Percentiles rank a stretch among this genome's conserved stretches.
Evolutionary conservation across 1,284 basidiomycete genomes (phyloP).

Genomic region (Ceratobasidium sp.): DNA sequence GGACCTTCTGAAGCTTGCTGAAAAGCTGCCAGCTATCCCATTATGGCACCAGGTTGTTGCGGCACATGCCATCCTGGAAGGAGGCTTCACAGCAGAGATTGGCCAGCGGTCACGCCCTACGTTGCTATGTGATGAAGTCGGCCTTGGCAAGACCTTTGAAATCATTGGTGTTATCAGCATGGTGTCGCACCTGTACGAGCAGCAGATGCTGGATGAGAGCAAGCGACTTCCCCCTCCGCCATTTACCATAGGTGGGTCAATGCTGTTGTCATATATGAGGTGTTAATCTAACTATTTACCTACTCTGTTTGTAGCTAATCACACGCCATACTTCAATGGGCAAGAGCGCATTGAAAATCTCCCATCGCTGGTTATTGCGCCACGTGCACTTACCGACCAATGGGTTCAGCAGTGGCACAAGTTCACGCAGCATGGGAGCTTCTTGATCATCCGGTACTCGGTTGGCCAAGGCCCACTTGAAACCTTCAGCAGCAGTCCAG

Average conservation of each 20-base stretch:
- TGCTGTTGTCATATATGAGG: neutral
- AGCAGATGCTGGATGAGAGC: neutral
- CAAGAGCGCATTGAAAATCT: neutral
- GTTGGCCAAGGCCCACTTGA: neutral
- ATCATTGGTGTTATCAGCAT: slow-evolving; percentile 12
- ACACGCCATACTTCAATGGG: slow-evolving; percentile 12
- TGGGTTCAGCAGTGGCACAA: neutral
- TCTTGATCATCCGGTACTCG: neutral
- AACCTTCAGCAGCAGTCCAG: neutral
- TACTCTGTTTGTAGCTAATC: neutral
- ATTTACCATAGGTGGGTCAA: slow-evolving; percentile 4
- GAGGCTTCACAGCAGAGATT: neutral
- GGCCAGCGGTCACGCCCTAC: neutral
- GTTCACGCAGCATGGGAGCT: slow-evolving; percentile 14
- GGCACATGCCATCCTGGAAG: neutral
- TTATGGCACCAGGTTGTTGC: slow-evolving; percentile 25
- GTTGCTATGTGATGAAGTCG: slow-evolving; percentile 30
- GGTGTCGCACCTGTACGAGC: slow-evolving; percentile 3
- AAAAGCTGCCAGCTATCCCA: neutral
- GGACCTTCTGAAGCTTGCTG: no score
- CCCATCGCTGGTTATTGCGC: neutral
- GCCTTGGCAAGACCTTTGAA: slow-evolving; percentile 15
- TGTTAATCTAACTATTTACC: neutral
- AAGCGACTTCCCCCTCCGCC: neutral
- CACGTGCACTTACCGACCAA: neutral